phyloP scores from a whole-genome alignment of 805 yeast species.

The Candida stauntonica region DNA sequence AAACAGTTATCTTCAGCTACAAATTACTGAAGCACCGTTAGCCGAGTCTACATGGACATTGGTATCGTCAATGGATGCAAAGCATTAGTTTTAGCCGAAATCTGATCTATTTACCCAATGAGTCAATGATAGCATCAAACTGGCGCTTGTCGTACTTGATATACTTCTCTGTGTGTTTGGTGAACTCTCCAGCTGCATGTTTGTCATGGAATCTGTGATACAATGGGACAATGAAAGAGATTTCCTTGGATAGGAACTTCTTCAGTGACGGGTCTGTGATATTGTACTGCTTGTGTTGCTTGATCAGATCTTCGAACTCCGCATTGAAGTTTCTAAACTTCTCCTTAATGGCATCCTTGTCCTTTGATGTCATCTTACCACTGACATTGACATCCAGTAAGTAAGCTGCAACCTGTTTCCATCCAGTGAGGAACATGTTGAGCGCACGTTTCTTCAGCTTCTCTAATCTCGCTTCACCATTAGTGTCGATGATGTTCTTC shows the following conservation, averaged over 20 bases:
- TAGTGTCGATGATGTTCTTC: slow-evolving; percentile 47
- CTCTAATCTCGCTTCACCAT: slow-evolving; percentile 60
- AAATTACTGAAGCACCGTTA: too few species aligned
- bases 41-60: too few species aligned
- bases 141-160: slow-evolving; percentile 56
- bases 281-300: slow-evolving; percentile 58
- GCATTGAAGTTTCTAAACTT: slow-evolving; percentile 77
- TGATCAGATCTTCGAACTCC: slow-evolving; percentile 73
- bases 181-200: slow-evolving; percentile 61
- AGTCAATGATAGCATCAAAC: slow-evolving; percentile 35
- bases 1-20: too few species aligned
- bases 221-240: slow-evolving; percentile 71
- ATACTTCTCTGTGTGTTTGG: slow-evolving; percentile 68
- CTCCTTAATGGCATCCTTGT: slow-evolving; percentile 78
- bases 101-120: slow-evolving; percentile 25
- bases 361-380: slow-evolving; percentile 57
- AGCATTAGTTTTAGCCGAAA: too few species aligned
- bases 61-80: too few species aligned
- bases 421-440: slow-evolving; percentile 65
- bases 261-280: slow-evolving; percentile 65
- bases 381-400: slow-evolving; percentile 78
- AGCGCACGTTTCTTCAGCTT: slow-evolving; percentile 69
- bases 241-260: slow-evolving; percentile 62
- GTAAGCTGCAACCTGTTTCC: slow-evolving; percentile 76
- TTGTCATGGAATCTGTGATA: slow-evolving; percentile 83